Percentiles rank a stretch among this genome's conserved stretches.
These are phyloP conservation scores for Clavispora phyllophila DNA, from an alignment of 805 yeast species.

Conservation along the genomic window DNA sequence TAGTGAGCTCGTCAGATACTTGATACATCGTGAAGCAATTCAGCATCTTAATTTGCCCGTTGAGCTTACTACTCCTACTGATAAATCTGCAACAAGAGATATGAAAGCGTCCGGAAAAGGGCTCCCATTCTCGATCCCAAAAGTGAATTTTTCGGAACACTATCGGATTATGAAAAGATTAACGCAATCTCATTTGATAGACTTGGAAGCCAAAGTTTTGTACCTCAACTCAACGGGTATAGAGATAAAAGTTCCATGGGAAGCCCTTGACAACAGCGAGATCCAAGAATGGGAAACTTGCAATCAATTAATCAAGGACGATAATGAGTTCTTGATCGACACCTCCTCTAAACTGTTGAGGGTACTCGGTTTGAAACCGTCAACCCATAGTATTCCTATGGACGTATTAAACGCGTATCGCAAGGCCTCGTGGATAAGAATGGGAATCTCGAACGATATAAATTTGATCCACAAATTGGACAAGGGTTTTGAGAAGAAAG, in stretches of 20 bases:
- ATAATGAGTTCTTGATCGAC: conserved; percentile 4
- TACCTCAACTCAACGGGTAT: not conserved
- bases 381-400: conserved; percentile 1
- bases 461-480: conserved; percentile 5
- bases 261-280: conserved; percentile 4
- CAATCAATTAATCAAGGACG: not conserved
- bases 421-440: conserved; percentile 3
- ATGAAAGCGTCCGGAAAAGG: not conserved
- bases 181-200: conserved; percentile 4
- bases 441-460: conserved; percentile 7
- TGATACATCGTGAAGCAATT: conserved; percentile 12
- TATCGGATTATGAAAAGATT: conserved; percentile 14
- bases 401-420: conserved; percentile 5
- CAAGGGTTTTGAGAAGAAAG: conserved; percentile 6
- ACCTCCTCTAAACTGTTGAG: not conserved
- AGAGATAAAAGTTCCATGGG: conserved; percentile 9
- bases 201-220: conserved; percentile 10
- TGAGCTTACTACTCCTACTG: conserved; percentile 7
- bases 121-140: conserved; percentile 5
- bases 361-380: not conserved
- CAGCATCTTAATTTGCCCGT: conserved; percentile 7
- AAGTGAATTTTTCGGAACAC: conserved; percentile 6
- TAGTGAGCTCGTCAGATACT: conserved; percentile 7
- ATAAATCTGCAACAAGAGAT: not conserved
- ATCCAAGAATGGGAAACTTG: conserved; percentile 3